Conservation (phyloP, 2,329 filamentous ascomycete genomes). For the Coniosporium tulheliwenetii region DNA sequence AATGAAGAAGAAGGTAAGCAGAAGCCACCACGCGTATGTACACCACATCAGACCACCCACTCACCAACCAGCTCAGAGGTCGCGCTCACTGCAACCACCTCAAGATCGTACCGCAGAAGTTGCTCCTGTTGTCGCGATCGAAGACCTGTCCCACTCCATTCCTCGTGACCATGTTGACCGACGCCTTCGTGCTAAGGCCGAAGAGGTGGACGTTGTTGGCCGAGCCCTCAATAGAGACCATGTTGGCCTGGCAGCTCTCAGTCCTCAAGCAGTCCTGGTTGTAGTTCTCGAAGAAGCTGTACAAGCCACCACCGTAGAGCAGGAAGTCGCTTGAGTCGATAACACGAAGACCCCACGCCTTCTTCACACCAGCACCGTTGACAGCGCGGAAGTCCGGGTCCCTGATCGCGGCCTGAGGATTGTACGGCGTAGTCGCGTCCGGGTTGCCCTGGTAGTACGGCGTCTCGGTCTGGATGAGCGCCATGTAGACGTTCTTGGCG, state of each 20-base stretch:
- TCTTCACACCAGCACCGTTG: conserved; percentile 15
- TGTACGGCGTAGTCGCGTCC: conserved; percentile 41
- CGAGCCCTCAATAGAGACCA: conserved; percentile 27
- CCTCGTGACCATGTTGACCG: conserved; percentile 32
- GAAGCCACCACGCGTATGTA: too few species aligned
- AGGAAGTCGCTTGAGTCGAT: conserved; percentile 23
- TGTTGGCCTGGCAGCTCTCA: conserved; percentile 35
- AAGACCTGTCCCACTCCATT: conserved; percentile 17
- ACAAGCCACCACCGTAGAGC: conserved; percentile 35
- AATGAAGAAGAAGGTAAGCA: too few species aligned
- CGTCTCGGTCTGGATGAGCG: conserved; percentile 53
- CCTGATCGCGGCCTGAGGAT: conserved; percentile 22
- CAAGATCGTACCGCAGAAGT: conserved; percentile 30
- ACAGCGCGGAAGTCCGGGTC: conserved; percentile 24
- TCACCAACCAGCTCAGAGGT: too few species aligned
- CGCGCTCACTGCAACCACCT: too few species aligned
- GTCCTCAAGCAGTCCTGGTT: conserved; percentile 29
- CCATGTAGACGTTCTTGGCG: conserved; percentile 46
- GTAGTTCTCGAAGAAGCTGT: conserved; percentile 45
- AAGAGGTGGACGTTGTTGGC: conserved; percentile 28
- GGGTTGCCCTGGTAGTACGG: conserved; percentile 58
- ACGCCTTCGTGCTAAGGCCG: conserved; percentile 31
- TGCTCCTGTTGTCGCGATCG: conserved; percentile 29
- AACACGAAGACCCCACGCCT: conserved; percentile 31
- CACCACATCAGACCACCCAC: too few species aligned